Evolutionary conservation across 1,284 basidiomycete genomes (phyloP), one percentile per base, ranked within the genome.

Genomic region (Malassezia arunalokei): DNA sequence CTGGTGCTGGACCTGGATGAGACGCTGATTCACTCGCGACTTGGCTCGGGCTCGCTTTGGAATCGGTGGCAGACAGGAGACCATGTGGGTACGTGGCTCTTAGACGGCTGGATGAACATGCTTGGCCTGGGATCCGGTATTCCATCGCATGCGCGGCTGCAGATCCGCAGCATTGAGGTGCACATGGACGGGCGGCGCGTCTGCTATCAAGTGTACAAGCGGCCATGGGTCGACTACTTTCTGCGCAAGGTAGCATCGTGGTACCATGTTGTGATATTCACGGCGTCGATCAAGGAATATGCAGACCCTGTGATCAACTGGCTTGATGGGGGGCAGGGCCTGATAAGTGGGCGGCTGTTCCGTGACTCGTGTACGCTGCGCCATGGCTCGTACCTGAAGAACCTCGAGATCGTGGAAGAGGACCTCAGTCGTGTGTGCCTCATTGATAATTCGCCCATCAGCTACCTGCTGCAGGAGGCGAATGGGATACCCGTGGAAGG

Each of bases 281-380:
- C 92, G 15, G 94, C 92, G 1, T 95, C 90, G 6, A 89, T 99
- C 84, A 86, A 90, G 68, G 92, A 98, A 75, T 99, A 99, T 74
- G 92, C 92, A 53, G 92, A 99, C 76, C 92, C 94, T 0, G 92
- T 99, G 28, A 98, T 99, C 64, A 94, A 99, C 76, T 99, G 94
- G 92, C 77, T 99, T 54, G 92, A 99, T 72, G 88, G 86, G 54
- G 92, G 92, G 3, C 80, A 88, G 43, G 75, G 74, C 0, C 85
- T 98, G 52, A 82, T 99, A 40, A 81, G 80, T 0, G 84, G 85
- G 57, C 82, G 90, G 35, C 79, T 96, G 56, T 99, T 96, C 74
- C 82, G 92, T 56, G 89, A 96, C 85, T 87, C 87, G 48, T 98
- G 92, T 76, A 88, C 85, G 38, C 83, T 89, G 57, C 80, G 91